Evolutionary conservation across 257 asterid genomes (phyloP), one percentile per base, ranked within the genome.

Genomic region (Ophiorrhiza pumila): DNA sequence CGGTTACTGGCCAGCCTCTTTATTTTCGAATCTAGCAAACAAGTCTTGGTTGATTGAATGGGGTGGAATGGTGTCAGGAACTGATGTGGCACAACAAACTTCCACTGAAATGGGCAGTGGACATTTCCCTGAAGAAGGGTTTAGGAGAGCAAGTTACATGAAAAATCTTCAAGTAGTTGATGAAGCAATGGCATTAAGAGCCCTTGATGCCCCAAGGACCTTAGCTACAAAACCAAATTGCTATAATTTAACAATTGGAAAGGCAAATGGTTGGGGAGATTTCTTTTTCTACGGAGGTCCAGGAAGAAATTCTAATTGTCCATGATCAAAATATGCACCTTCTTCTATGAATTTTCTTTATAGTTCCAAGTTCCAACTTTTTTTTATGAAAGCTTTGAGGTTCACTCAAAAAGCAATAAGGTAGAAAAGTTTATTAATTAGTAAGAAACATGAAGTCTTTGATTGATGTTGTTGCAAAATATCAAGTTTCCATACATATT

Each of bases 1-100:
- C 15, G 80, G 80, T 0, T 77, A 77, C 58, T 77, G 76, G 80
- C 80, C 76, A 5, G 42, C 65, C 59, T 63, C 73, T 22, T 34
- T 77, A 14, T 71, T 77, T 57, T 37, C 80, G 3, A 12, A 43
- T 31, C 65, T 76, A 17, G 60, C 66, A 2, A 49, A 65, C 58
- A 56, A 63, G n/a, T 72, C 80, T 4, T 69, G 52, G 4, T 10
- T 62, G 68, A 43, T 76, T 1, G 72, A 63, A 46, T 77, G 76
- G 76, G 76, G 76, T 15, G 80, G 73, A 12, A n/a, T n/a, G n/a
- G n/a, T n/a, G n/a, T 39, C 66, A 11, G 60, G 31, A 20, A 27
- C 68, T 1, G 42, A 55, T 35, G 76, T 76, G 46, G 18, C 29
- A 25, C 80, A n/a, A n/a, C n/a, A 57, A 45, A 76, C 80, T 14